Evolutionary conservation across 352 stramenopile genomes (phyloP), one percentile per base, ranked within the genome.

Genomic region (Globisporangium parvum): DNA sequence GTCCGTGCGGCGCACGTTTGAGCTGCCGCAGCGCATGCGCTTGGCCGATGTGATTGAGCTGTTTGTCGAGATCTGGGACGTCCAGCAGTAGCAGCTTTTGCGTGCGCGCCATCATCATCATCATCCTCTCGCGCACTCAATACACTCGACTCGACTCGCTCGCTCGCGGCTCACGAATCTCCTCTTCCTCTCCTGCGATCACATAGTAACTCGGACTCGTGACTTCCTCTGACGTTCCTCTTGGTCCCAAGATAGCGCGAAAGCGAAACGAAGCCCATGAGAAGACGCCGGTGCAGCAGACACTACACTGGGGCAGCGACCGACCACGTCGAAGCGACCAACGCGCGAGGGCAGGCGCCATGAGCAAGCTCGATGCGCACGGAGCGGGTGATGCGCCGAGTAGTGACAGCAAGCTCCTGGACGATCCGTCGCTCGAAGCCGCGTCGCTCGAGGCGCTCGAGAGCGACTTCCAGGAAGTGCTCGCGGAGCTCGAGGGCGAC

Each of bases 381-480:
- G 31, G 12, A 5, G 24, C 31, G 26, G 37, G 47, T 18, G 59
- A 60, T 15, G 26, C 47, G 31, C 31, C 8, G 10, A 37, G 20
- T 57, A 65, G 55, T 52, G 71, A 77, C 11, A 60, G 53, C 54
- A 86, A 87, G 53, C 42, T 87, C 15, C 60, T 80, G 18, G 71
- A 87, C 49, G 70, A 73, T 59, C 62, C 69, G 2, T 72, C 60
- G 14, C 61, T 88, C 40, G 74, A 87, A 26, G 65, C 74, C 15
- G 78, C 77, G 15, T 85, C 75, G 23, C 69, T 91, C 6, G 93
- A 98, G 57, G 73, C 85, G 23, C 63, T 98, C 1, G 93, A 98
- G 68, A 91, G 81, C 39, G 93, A 98, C 62, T 98, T 98, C 58
- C 88, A 92, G 57, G 80, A 96, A 65, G 93, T 98, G 18, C 69